These are phyloP conservation scores for Coemansia sp. DNA, from an alignment of 192 early-diverging fungal genomes.

Conservation along the genomic window DNA sequence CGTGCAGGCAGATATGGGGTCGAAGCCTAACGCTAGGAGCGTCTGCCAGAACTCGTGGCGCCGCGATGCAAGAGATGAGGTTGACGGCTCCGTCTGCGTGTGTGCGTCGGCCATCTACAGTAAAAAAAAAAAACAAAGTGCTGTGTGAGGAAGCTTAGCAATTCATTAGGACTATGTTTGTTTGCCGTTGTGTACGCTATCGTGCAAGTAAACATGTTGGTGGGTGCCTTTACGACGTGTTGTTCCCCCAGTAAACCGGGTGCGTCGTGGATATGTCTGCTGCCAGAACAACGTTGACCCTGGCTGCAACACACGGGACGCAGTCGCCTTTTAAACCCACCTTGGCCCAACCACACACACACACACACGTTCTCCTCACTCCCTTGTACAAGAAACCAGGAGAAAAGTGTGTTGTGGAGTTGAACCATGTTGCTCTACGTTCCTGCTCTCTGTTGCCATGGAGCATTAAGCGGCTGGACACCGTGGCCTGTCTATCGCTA, in stretches of 20 bases:
- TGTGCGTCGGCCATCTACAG: slow-evolving; percentile 1
- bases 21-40: slow-evolving; percentile 42
- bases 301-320: not conserved
- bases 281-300: not conserved
- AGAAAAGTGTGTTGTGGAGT: no score
- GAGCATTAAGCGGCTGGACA: no score
- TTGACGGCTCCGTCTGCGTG: not conserved
- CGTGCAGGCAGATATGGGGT: slow-evolving; percentile 19
- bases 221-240: slow-evolving; percentile 30
- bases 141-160: not conserved
- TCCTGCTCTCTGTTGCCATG: no score
- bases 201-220: slow-evolving; percentile 16
- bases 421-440: not conserved
- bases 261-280: not conserved
- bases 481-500: no score
- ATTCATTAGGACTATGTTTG: no score
- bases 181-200: no score
- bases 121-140: not conserved
- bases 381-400: no score
- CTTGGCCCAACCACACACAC: not conserved
- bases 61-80: slow-evolving; percentile 5
- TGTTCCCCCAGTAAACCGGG: no score
- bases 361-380: not conserved
- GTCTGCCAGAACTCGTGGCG: slow-evolving; percentile 42
- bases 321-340: not conserved